These are phyloP conservation scores for Avena eriantha DNA, from an alignment of 176 grass and related monocot species.

Conservation along the genomic window DNA sequence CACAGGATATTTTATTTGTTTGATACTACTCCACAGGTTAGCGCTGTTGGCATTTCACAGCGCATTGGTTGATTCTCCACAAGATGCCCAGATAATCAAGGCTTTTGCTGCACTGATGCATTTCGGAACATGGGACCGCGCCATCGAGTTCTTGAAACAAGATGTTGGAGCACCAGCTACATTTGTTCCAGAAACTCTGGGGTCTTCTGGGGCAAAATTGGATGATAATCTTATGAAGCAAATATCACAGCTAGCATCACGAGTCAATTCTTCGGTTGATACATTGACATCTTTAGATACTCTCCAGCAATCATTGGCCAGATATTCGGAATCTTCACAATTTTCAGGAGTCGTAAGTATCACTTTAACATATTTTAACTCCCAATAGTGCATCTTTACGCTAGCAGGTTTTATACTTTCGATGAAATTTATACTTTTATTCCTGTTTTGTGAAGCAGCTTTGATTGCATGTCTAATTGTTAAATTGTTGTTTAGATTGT, in stretches of 20 bases:
- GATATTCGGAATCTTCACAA: conserved; percentile 49
- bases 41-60: conserved; percentile 77
- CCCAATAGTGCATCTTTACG: background rate
- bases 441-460: conserved; percentile 23
- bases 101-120: conserved; percentile 72
- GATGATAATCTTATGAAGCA: conserved; percentile 64
- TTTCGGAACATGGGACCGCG: conserved; percentile 65
- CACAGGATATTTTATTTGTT: conserved; percentile 27
- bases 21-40: conserved; percentile 58
- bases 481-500: background rate
- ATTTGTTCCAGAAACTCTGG: conserved; percentile 71
- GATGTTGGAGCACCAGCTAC: conserved; percentile 48
- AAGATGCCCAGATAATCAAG: conserved; percentile 69
- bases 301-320: conserved; percentile 62
- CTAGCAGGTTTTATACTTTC: background rate
- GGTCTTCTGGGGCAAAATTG: conserved; percentile 43
- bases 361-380: conserved; percentile 13
- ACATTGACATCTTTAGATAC: conserved; percentile 56
- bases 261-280: conserved; percentile 64
- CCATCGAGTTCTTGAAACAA: conserved; percentile 58
- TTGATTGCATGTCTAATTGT: background rate
- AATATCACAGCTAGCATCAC: conserved; percentile 58
- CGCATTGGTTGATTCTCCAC: conserved; percentile 73
- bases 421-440: background rate
- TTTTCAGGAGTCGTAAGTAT: conserved; percentile 71